A percentile compares a stretch with the other conserved stretches of the same genome.
Conservation (phyloP, 2,329 filamentous ascomycete genomes). For the Alternaria ethzedia region DNA sequence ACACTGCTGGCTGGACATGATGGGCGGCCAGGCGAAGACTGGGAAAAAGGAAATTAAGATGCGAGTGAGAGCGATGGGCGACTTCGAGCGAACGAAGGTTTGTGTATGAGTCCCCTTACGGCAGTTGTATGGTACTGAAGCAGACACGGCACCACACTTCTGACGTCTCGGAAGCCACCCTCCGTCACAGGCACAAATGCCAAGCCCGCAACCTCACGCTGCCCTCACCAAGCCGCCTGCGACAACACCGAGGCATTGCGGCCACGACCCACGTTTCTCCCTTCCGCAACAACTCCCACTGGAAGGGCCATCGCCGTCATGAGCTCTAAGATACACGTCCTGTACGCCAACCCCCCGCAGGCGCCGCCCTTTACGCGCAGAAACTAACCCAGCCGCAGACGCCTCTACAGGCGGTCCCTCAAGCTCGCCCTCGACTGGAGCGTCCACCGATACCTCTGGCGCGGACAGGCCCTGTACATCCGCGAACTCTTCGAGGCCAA, state of each 20-base stretch:
- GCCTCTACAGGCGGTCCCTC: constrained; percentile 87
- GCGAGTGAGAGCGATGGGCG: constrained; percentile 13
- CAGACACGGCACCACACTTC: constrained; percentile 28
- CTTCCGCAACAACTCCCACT: constrained; percentile 19
- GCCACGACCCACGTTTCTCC: constrained; percentile 20
- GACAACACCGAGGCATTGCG: constrained; percentile 39
- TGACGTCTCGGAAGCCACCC: constrained; percentile 36
- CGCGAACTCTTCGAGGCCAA: constrained; percentile 95
- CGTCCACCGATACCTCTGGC: constrained; percentile 90
- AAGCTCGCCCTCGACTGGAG: constrained; percentile 96
- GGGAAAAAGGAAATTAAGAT: constrained; percentile 13
- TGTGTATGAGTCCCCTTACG: constrained; percentile 21
- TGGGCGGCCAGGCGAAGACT: constrained; percentile 14
- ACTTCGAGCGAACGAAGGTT: constrained; percentile 8
- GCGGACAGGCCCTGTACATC: constrained; percentile 95
- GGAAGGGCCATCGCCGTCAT: constrained; percentile 38
- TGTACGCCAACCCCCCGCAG: constrained; percentile 35
- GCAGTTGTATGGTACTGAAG: constrained; percentile 33
- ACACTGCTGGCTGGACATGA: constrained; percentile 49
- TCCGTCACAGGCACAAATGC: constrained; percentile 31
- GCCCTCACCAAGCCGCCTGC: constrained; percentile 22
- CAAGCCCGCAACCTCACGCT: constrained; percentile 35
- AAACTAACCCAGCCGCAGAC: constrained; percentile 53
- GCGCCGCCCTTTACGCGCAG: constrained; percentile 17
- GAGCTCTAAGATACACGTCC: constrained; percentile 49